A percentile compares a stretch with the other conserved stretches of the same genome.
Evolutionary conservation across 1,139 yeast species (phyloP).

Genomic region (Saccharomycopsis crataegensis): DNA sequence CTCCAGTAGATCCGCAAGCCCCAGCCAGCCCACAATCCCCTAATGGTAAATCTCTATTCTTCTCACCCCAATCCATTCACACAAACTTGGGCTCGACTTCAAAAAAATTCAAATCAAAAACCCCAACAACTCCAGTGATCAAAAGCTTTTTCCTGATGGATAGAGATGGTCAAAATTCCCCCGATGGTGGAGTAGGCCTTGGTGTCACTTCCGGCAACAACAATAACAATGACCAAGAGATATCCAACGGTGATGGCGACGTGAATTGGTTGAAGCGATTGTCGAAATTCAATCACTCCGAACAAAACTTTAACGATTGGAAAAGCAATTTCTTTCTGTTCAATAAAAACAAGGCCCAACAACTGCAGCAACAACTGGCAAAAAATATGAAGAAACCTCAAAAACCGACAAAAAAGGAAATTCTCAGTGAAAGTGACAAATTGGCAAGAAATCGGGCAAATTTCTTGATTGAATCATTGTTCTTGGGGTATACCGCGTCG

Average conservation of each 20-base stretch:
- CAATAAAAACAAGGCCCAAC: slow-evolving; percentile 7
- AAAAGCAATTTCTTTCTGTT: slow-evolving; percentile 16
- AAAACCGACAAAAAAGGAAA: slow-evolving; percentile 5
- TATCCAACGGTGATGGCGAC: slow-evolving; percentile 4
- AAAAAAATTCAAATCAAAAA: slow-evolving; percentile 3
- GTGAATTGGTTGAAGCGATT: slow-evolving; percentile 15
- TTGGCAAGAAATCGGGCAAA: slow-evolving; percentile 44
- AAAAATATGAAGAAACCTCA: not conserved
- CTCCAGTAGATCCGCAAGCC: not conserved
- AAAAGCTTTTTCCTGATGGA: slow-evolving; percentile 9
- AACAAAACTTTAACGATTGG: slow-evolving; percentile 18
- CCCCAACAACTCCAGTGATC: slow-evolving; percentile 17
- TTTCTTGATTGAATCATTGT: slow-evolving; percentile 52
- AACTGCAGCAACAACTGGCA: not conserved
- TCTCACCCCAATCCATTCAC: not conserved
- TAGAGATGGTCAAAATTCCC: not conserved
- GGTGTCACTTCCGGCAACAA: not conserved
- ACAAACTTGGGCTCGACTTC: not conserved
- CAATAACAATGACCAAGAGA: not conserved
- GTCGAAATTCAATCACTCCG: slow-evolving; percentile 17
- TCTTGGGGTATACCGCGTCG: slow-evolving; percentile 76
- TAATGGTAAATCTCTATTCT: not conserved
- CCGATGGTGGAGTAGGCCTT: not conserved
- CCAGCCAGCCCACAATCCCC: not conserved
- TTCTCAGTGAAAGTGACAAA: slow-evolving; percentile 9